These are phyloP conservation scores for Phytophthora hibernalis DNA, from an alignment of 352 stramenopile genomes.

Conservation along the genomic window DNA sequence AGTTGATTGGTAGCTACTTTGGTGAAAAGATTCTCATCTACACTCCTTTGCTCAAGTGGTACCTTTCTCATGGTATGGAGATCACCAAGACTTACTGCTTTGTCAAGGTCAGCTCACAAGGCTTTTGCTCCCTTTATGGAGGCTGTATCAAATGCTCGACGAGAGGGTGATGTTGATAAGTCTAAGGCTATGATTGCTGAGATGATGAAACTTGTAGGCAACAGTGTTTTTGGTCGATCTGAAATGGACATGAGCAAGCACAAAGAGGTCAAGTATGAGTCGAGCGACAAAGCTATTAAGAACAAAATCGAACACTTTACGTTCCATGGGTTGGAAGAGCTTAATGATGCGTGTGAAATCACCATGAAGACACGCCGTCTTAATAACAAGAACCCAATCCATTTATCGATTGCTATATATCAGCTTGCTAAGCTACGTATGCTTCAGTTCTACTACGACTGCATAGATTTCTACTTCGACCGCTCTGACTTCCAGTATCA, in stretches of 20 bases:
- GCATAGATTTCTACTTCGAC: conserved; percentile 4
- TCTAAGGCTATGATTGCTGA: conserved; percentile 11
- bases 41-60: conserved; percentile 46
- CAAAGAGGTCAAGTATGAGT: conserved; percentile 8
- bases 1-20: conserved; percentile 46
- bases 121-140: conserved; percentile 28
- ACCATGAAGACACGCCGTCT: conserved; percentile 9
- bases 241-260: conserved; percentile 8
- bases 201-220: background rate
- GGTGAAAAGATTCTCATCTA: conserved; percentile 46
- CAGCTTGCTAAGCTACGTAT: conserved; percentile 3
- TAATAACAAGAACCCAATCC: conserved; percentile 13
- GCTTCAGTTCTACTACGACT: conserved; percentile 19
- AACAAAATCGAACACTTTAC: conserved; percentile 6
- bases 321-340: conserved; percentile 6
- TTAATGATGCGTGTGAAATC: conserved; percentile 12
- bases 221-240: conserved; percentile 6
- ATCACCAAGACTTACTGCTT: conserved; percentile 41
- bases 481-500: conserved; percentile 2
- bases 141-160: conserved; percentile 32
- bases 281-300: conserved; percentile 8
- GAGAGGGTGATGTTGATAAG: conserved; percentile 30
- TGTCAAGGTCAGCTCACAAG: background rate
- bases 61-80: conserved; percentile 37
- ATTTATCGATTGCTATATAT: conserved; percentile 13